phyloP scores from a whole-genome alignment of 306 rosid genomes.

The Glycyrrhiza uralensis region DNA sequence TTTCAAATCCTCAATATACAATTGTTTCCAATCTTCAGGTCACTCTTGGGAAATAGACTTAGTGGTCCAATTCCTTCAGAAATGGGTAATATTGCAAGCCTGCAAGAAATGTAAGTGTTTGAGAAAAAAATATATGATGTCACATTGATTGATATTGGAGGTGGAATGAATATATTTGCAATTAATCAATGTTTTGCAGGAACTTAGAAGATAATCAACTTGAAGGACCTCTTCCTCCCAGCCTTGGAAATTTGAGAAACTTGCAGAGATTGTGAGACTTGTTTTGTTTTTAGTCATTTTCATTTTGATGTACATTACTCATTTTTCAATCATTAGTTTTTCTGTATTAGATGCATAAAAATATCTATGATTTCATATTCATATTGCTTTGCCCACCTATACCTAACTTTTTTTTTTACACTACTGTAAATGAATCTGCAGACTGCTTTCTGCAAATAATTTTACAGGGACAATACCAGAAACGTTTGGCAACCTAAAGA shows the following conservation, averaged over 20 bases:
- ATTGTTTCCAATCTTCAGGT: conserved; percentile 37
- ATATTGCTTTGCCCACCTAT: background rate
- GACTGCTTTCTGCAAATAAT: conserved; percentile 61
- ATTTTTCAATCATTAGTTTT: background rate
- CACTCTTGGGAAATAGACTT: conserved; percentile 57
- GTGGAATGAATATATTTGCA: background rate
- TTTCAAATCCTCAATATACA: background rate
- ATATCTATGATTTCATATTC: background rate
- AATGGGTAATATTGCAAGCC: conserved; percentile 50
- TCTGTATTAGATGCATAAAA: background rate
- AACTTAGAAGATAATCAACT: conserved; percentile 53
- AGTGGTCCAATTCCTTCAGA: conserved; percentile 60
- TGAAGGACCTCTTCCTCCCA: conserved; percentile 58
- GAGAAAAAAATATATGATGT: background rate
- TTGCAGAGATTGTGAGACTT: conserved; percentile 53
- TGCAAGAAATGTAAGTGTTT: conserved; percentile 55
- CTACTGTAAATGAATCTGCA: conserved; percentile 30
- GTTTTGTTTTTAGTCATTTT: background rate
- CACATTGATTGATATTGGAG: background rate
- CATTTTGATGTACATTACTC: background rate
- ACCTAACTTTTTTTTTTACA: background rate
- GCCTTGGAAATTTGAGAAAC: conserved; percentile 51
- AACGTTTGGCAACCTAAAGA: conserved; percentile 49
- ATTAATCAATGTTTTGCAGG: conserved; percentile 43
- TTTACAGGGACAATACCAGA: conserved; percentile 68